Conservation (phyloP, 1,139 yeast species). For the Yamadazyma diospyri region DNA sequence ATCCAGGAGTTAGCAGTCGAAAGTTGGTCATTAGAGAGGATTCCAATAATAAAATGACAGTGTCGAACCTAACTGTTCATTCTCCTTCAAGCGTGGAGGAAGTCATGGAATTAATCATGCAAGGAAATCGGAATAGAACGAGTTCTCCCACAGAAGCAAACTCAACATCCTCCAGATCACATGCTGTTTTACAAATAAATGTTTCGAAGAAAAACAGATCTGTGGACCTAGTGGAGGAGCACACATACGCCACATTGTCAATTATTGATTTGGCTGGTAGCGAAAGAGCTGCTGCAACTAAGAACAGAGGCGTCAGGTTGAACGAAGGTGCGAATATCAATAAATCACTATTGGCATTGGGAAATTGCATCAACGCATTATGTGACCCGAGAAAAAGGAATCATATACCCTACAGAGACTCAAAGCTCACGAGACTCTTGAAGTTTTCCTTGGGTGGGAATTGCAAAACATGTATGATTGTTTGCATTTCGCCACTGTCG, state of each 20-base stretch:
- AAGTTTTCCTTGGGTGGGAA: conserved; percentile 93
- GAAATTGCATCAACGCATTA: conserved; percentile 90
- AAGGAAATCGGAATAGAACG: conserved; percentile 75
- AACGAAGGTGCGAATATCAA: conserved; percentile 93
- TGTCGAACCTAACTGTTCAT: conserved; percentile 69
- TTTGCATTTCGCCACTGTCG: conserved; percentile 84
- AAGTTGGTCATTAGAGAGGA: conserved; percentile 69
- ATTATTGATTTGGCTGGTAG: conserved; percentile 93
- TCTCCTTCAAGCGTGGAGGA: conserved; percentile 64
- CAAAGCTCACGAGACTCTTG: conserved; percentile 78
- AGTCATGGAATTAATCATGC: conserved; percentile 72
- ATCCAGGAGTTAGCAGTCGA: conserved; percentile 47
- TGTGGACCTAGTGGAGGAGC: conserved; percentile 63
- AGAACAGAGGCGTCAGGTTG: conserved; percentile 73
- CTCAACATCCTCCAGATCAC: conserved; percentile 85
- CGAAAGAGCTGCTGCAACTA: conserved; percentile 89
- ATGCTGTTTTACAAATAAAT: conserved; percentile 84
- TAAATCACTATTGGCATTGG: conserved; percentile 80
- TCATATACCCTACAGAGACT: conserved; percentile 89
- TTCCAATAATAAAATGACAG: conserved; percentile 61
- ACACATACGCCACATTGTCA: conserved; percentile 73
- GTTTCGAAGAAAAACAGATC: conserved; percentile 61
- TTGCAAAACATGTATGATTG: conserved; percentile 94
- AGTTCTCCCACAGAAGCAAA: conserved; percentile 90
- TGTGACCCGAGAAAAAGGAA: conserved; percentile 66